phyloP scores from a whole-genome alignment of 805 yeast genomes.

The Debaryomyces maramus region DNA sequence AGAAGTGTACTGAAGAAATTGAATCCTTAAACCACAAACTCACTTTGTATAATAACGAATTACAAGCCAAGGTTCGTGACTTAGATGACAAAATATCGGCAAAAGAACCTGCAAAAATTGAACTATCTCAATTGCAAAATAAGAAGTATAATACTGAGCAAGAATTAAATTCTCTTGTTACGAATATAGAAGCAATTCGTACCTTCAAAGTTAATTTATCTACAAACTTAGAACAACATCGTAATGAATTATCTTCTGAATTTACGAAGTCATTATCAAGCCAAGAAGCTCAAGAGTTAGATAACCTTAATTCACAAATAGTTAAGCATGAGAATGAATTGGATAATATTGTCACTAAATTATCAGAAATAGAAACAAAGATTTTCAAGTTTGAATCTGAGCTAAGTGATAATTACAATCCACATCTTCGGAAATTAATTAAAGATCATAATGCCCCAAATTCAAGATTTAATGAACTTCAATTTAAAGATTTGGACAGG shows the following conservation, averaged over 20 bases:
- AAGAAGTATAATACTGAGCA: constrained; percentile 46
- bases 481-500: constrained; percentile 17
- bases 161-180: constrained; percentile 34
- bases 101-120: constrained; percentile 45
- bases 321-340: constrained; percentile 41
- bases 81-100: constrained; percentile 45
- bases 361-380: constrained; percentile 48
- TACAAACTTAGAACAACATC: constrained; percentile 44
- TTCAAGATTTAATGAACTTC: constrained; percentile 14
- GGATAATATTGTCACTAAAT: constrained; percentile 35
- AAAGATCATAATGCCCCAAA: constrained; percentile 17
- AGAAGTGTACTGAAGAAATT: constrained; percentile 38
- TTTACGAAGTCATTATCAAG: constrained; percentile 54
- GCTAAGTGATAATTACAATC: constrained; percentile 55
- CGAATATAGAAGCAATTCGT: constrained; percentile 35
- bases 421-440: constrained; percentile 36
- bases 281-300: constrained; percentile 48
- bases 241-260: constrained; percentile 50
- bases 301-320: constrained; percentile 33
- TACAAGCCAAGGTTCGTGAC: constrained; percentile 32
- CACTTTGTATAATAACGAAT: constrained; percentile 47
- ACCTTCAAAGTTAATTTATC: constrained; percentile 32
- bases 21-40: constrained; percentile 51
- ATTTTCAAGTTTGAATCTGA: constrained; percentile 53
- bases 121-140: constrained; percentile 41